Evolutionary conservation across 148 eudicot species (phyloP), one percentile per base, ranked within the genome.

Genomic region (Silene conica): DNA sequence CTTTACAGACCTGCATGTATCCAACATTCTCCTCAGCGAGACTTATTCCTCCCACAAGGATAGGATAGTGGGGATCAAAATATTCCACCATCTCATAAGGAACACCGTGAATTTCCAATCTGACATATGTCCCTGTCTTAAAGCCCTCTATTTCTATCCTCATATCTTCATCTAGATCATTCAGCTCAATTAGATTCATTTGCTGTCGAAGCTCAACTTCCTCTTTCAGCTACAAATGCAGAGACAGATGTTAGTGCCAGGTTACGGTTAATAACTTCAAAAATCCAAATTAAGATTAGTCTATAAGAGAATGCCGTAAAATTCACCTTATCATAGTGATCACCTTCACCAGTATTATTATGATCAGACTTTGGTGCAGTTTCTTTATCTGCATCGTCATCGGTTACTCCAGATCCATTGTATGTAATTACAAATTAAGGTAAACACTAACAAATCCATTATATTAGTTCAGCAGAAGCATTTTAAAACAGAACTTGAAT

Each of bases 11-110:
- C 99, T 95, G 99, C 99, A 95, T 92, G 83, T 87, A 90, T 77
- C 99, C 99, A 87, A 89, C 96, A 83, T 87, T 90, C 79, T 90
- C 97, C 81, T 95, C 99, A 64, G 92, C 90, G 59, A 87, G 90
- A 28, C 85, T 87, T 41, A 95, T 79, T 72, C 99, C 99, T 79
- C 99, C 99, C 76, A 95, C 92, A 57, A 95, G 87, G 63, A 95
- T 76, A 81, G 97, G 97, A 80, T 92, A 90, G 72, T 78, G 81
- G 28, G 99, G 99, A 82, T 95, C 97, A 90, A 90, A 95, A 86
- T 90, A 74, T 79, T 95, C 94, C 68, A 92, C 97, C 94, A 95
- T 87, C 83, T 95, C 99, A 86, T 28, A 90, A 21, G 99, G 97
- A 77, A 95, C 97, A 76, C 76, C 86, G 76, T 83, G 92, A 77